Conservation (phyloP, 2,329 filamentous ascomycete genomes). For the Monilinia aucupariae region DNA sequence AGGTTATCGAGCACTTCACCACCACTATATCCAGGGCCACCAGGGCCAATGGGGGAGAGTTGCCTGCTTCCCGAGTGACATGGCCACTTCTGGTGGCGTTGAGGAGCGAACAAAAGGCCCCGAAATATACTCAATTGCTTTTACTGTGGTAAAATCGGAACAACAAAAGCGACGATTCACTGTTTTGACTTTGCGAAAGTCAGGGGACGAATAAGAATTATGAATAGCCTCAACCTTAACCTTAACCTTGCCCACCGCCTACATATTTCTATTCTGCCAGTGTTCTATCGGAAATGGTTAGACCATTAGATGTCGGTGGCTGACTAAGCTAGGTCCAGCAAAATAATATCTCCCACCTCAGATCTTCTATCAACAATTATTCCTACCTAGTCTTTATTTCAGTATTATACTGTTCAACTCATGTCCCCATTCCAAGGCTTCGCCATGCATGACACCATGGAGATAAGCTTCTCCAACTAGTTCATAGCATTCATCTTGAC, state of each 20-base stretch:
- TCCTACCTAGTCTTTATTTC: background rate
- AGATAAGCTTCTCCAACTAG: constrained; percentile 22
- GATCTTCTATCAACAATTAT: background rate
- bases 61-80: no score
- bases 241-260: background rate
- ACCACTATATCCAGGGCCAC: no score
- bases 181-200: no score
- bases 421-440: constrained; percentile 9
- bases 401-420: background rate
- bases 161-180: no score
- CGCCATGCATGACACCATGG: constrained; percentile 22
- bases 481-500: constrained; percentile 10
- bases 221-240: background rate
- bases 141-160: no score
- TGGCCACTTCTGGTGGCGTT: no score
- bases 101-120: no score
- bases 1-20: no score
- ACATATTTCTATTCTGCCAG: background rate
- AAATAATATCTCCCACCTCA: background rate
- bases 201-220: background rate
- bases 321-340: background rate
- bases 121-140: no score
- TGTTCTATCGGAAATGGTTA: background rate
- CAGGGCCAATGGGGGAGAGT: no score
- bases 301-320: no score